Evolutionary conservation across 208 protist species (phyloP).

Genomic region (Leptomonas seymouri): DNA sequence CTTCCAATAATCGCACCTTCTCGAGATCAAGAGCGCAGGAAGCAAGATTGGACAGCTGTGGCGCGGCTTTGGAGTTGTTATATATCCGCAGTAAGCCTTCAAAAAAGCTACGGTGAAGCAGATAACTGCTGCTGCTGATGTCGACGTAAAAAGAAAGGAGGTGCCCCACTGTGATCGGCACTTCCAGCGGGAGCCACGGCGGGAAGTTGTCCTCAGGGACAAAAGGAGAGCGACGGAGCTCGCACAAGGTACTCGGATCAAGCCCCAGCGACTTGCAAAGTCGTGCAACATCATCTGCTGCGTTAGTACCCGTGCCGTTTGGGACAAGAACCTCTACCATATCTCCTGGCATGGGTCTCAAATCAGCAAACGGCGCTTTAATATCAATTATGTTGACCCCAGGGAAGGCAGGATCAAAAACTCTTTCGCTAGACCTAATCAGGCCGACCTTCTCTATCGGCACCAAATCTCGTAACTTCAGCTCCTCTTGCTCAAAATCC

Average conservation of each 20-base stretch:
- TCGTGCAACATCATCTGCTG: constrained; percentile 49
- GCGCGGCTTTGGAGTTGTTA: constrained; percentile 33
- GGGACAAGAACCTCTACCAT: constrained; percentile 79
- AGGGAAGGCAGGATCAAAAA: constrained; percentile 10
- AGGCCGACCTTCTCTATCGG: constrained; percentile 23
- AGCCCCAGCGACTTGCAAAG: constrained; percentile 63
- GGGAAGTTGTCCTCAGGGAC: constrained; percentile 80
- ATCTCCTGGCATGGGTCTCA: constrained; percentile 54
- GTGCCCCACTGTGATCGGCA: constrained; percentile 61
- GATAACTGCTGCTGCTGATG: constrained; percentile 80
- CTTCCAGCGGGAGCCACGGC: constrained; percentile 73
- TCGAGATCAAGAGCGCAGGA: constrained; percentile 12
- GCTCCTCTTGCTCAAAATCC: constrained; percentile 19
- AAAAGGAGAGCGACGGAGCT: constrained; percentile 80
- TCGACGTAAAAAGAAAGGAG: constrained; percentile 84
- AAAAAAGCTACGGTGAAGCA: constrained; percentile 79
- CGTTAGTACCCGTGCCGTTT: constrained; percentile 36
- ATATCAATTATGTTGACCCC: constrained; percentile 37
- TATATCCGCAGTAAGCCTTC: constrained; percentile 63
- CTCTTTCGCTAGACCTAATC: constrained; percentile 13
- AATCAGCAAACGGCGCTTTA: constrained; percentile 5
- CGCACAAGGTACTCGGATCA: constrained; percentile 52
- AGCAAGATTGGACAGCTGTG: not conserved
- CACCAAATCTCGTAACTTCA: constrained; percentile 18
- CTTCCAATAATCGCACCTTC: constrained; percentile 45